These are phyloP conservation scores for Ottelia alismoides DNA, from an alignment of 106 monocot genomes.

Conservation along the genomic window DNA sequence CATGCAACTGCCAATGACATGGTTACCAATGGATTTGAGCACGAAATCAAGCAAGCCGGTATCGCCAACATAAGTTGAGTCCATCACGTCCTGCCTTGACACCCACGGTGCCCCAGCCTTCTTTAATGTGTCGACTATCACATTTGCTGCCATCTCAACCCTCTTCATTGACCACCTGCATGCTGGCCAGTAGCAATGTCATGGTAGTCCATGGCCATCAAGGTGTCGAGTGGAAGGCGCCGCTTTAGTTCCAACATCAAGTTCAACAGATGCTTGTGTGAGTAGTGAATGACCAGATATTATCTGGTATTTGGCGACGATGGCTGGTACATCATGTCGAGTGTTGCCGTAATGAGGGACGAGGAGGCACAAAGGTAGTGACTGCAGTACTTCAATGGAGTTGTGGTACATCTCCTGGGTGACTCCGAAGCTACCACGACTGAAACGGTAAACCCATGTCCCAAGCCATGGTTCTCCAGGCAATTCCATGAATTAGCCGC, in stretches of 20 bases:
- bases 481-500: constrained; percentile 59
- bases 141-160: constrained; percentile 79
- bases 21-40: constrained; percentile 73
- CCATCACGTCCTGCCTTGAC: constrained; percentile 76
- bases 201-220: constrained; percentile 37
- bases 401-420: constrained; percentile 39
- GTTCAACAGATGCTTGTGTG: constrained; percentile 44
- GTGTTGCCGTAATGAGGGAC: constrained; percentile 25
- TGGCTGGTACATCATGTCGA: constrained; percentile 21
- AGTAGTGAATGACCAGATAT: constrained; percentile 23
- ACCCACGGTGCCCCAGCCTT: constrained; percentile 49
- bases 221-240: constrained; percentile 30
- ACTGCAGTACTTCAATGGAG: constrained; percentile 39
- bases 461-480: constrained; percentile 79
- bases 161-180: constrained; percentile 82
- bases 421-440: constrained; percentile 56
- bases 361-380: constrained; percentile 52
- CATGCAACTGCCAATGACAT: constrained; percentile 54
- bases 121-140: constrained; percentile 56
- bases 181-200: constrained; percentile 29
- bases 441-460: constrained; percentile 62
- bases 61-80: constrained; percentile 64
- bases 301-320: constrained; percentile 55
- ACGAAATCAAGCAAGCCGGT: constrained; percentile 82
- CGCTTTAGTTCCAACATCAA: constrained; percentile 60